Percentiles rank a stretch among this genome's conserved stretches.
phyloP scores from a whole-genome alignment of 106 monocot species.

The Vanilla planifolia region DNA sequence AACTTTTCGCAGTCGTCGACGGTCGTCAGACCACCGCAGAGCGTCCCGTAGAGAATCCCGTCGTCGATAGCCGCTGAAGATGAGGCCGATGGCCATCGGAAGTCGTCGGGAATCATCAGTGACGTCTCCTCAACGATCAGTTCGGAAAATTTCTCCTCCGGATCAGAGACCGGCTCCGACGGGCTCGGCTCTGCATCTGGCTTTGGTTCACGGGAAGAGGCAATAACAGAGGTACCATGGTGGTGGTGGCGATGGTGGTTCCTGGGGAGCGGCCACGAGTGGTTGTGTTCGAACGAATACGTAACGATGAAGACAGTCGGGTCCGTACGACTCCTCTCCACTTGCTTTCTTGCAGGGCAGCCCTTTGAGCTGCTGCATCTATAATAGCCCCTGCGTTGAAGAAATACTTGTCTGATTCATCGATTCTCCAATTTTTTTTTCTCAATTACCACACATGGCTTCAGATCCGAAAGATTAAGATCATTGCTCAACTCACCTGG shows the following conservation, averaged over 20 bases:
- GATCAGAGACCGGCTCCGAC: constrained; percentile 7
- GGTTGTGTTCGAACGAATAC: constrained; percentile 49
- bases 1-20: constrained; percentile 7
- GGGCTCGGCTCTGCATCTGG: background rate
- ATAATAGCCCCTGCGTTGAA: constrained; percentile 38
- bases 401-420: too few species aligned
- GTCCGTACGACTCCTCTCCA: constrained; percentile 39
- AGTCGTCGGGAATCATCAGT: constrained; percentile 12
- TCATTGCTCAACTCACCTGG: too few species aligned
- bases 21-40: constrained; percentile 9
- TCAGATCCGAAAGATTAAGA: too few species aligned
- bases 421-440: too few species aligned
- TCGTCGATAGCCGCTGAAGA: constrained; percentile 18
- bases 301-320: constrained; percentile 35
- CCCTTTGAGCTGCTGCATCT: constrained; percentile 55
- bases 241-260: constrained; percentile 7
- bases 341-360: constrained; percentile 51
- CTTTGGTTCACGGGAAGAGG: constrained; percentile 5
- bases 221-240: background rate
- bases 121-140: constrained; percentile 25
- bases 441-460: too few species aligned
- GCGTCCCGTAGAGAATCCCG: constrained; percentile 22
- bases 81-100: constrained; percentile 26
- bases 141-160: constrained; percentile 32
- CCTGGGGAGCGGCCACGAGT: constrained; percentile 29